These are phyloP conservation scores for Jasminum sambac DNA, from an alignment of 257 asterid genomes.

Conservation along the genomic window DNA sequence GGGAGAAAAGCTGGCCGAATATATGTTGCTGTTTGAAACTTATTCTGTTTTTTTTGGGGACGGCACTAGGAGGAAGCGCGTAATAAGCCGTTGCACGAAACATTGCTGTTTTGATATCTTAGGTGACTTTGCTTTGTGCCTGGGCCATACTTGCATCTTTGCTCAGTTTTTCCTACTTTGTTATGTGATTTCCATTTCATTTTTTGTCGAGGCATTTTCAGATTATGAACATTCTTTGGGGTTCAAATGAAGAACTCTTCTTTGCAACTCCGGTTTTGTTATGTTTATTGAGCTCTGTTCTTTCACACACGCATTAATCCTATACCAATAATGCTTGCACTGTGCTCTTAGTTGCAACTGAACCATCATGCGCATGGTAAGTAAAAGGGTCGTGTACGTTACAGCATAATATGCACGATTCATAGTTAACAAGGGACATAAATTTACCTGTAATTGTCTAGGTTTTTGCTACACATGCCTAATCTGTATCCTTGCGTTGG, in stretches of 20 bases:
- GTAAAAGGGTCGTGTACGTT: too few relatives aligned
- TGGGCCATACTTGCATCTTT: slow-evolving; percentile 17
- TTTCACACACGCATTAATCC: too few relatives aligned
- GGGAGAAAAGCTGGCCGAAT: not conserved
- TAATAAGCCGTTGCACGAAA: slow-evolving; percentile 43
- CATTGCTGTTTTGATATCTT: slow-evolving; percentile 24
- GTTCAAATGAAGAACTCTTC: slow-evolving; percentile 26
- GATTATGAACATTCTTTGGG: slow-evolving; percentile 29
- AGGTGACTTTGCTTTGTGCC: slow-evolving; percentile 23
- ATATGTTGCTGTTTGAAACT: slow-evolving; percentile 16
- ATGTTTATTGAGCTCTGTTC: too few relatives aligned
- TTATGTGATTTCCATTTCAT: not conserved
- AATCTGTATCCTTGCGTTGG: too few relatives aligned
- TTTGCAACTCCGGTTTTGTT: slow-evolving; percentile 5
- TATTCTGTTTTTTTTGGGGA: slow-evolving; percentile 27
- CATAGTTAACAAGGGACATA: too few relatives aligned
- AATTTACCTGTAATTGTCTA: too few relatives aligned
- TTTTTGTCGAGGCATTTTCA: slow-evolving; percentile 32
- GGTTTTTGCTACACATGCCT: too few relatives aligned
- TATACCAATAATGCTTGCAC: too few relatives aligned
- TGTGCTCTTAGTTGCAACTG: too few relatives aligned
- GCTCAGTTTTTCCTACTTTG: not conserved
- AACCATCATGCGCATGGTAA: too few relatives aligned
- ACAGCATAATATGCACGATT: too few relatives aligned
- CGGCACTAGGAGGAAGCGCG: slow-evolving; percentile 28